Percentiles rank a stretch among this genome's conserved stretches.
phyloP scores from a whole-genome alignment of 257 asterid species.

The Plectranthus barbatus region DNA sequence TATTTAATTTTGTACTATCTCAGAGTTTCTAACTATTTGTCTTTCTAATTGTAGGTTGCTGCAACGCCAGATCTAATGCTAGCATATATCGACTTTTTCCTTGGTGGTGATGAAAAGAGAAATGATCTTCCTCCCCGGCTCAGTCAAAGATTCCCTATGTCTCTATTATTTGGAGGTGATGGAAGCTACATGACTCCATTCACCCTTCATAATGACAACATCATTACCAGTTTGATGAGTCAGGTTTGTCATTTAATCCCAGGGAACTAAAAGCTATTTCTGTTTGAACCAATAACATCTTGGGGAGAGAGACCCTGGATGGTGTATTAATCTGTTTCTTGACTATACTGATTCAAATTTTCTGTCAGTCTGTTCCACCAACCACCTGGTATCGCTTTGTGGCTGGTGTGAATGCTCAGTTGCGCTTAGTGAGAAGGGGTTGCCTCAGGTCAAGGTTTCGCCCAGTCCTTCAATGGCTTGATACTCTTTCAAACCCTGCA shows the following conservation, averaged over 20 bases:
- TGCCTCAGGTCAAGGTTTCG: constrained; percentile 65
- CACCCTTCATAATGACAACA: constrained; percentile 75
- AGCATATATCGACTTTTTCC: constrained; percentile 85
- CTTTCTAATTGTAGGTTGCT: constrained; percentile 59
- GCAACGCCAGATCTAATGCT: constrained; percentile 96
- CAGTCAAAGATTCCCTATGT: constrained; percentile 77
- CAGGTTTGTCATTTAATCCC: constrained; percentile 54
- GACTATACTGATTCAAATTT: neutral
- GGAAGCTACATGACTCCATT: constrained; percentile 97
- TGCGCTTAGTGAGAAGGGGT: constrained; percentile 86
- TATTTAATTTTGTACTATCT: neutral
- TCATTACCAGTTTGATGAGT: constrained; percentile 87
- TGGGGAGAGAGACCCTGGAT: neutral
- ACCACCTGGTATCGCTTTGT: constrained; percentile 96
- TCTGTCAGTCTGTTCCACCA: constrained; percentile 76
- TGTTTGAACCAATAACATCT: neutral
- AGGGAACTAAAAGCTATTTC: neutral
- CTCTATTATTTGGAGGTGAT: constrained; percentile 89
- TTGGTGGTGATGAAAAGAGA: constrained; percentile 98
- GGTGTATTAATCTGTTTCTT: neutral
- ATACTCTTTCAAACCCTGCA: constrained; percentile 80
- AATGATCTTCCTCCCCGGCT: constrained; percentile 86
- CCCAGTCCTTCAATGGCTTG: constrained; percentile 75
- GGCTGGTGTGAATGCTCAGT: constrained; percentile 97
- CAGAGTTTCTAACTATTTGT: neutral